Evolutionary conservation across 345 rosid species (phyloP).

Genomic region (Conringia planisiliqua): DNA sequence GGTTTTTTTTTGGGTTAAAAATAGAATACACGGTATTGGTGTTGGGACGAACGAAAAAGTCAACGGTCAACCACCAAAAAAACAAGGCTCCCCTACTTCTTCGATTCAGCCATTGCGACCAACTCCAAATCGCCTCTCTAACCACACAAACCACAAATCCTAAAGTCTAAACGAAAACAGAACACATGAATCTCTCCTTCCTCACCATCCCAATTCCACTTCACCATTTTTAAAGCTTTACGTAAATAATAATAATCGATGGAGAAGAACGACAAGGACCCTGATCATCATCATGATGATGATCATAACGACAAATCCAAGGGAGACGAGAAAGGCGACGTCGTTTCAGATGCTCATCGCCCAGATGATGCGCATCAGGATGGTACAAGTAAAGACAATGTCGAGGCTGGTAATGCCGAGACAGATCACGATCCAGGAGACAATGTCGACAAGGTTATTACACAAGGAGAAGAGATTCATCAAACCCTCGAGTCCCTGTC

Average conservation of each 20-base stretch:
- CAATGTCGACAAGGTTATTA: slow-evolving; percentile 19
- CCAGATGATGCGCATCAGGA: slow-evolving; percentile 9
- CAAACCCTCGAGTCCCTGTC: slow-evolving; percentile 47
- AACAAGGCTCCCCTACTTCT: slow-evolving; percentile 34
- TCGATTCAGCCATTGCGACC: slow-evolving; percentile 27
- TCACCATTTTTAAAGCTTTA: slow-evolving; percentile 20
- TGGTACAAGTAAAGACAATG: slow-evolving; percentile 13
- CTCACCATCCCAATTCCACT: slow-evolving; percentile 21
- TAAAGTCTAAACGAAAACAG: slow-evolving; percentile 25
- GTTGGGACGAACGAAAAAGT: slow-evolving; percentile 19
- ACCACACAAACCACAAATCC: slow-evolving; percentile 32
- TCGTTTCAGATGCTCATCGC: slow-evolving; percentile 4
- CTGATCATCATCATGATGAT: slow-evolving; percentile 22
- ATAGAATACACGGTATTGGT: slow-evolving; percentile 18
- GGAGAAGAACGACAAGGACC: slow-evolving; percentile 34
- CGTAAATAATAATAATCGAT: slow-evolving; percentile 14
- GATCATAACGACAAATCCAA: slow-evolving; percentile 19
- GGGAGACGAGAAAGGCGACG: slow-evolving; percentile 6
- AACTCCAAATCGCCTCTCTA: slow-evolving; percentile 15
- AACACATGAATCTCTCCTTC: slow-evolving; percentile 33
- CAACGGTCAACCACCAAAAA: slow-evolving; percentile 23
- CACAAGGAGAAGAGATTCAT: slow-evolving; percentile 32
- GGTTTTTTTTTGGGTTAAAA: slow-evolving; percentile 22
- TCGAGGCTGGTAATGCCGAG: slow-evolving; percentile 22
- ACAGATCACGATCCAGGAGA: slow-evolving; percentile 22